These are phyloP conservation scores for Parachaetomium inaequale DNA, from an alignment of 495 filamentous ascomycete species.

Conservation along the genomic window DNA sequence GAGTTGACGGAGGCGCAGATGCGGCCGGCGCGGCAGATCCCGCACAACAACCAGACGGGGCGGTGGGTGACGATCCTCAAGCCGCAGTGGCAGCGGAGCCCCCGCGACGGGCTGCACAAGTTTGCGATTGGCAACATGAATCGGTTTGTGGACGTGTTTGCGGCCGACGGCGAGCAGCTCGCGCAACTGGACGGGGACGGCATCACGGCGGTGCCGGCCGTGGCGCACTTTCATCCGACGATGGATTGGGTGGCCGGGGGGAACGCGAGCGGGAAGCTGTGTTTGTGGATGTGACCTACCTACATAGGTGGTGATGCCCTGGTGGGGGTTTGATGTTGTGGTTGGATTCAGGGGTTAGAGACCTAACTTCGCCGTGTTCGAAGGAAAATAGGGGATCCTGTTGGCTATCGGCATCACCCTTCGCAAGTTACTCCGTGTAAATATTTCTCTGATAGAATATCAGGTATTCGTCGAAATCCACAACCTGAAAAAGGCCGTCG, in stretches of 20 bases:
- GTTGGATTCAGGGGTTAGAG: background rate
- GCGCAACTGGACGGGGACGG: constrained; percentile 85
- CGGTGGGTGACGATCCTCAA: constrained; percentile 73
- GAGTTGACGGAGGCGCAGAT: constrained; percentile 59
- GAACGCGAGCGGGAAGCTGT: constrained; percentile 88
- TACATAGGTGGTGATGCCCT: background rate
- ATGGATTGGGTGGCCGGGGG: constrained; percentile 91
- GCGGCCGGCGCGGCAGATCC: constrained; percentile 63
- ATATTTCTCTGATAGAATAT: no score
- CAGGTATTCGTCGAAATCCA: no score
- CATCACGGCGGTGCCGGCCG: constrained; percentile 91
- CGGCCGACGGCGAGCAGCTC: constrained; percentile 74
- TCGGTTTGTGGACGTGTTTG: constrained; percentile 89
- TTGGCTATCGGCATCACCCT: no score
- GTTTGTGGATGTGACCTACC: constrained; percentile 71
- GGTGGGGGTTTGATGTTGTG: background rate
- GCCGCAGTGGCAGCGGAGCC: constrained; percentile 84
- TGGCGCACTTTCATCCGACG: constrained; percentile 82
- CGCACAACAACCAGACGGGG: constrained; percentile 95
- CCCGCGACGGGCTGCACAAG: constrained; percentile 70
- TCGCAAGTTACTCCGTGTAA: no score
- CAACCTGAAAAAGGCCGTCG: no score
- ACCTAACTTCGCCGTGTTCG: no score
- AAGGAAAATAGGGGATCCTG: no score
- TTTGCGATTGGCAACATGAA: constrained; percentile 98